A percentile compares a stretch with the other conserved stretches of the same genome.
These are phyloP conservation scores for Acanthamoeba lenticulata DNA, from an alignment of 208 protist genomes.

Conservation along the genomic window DNA sequence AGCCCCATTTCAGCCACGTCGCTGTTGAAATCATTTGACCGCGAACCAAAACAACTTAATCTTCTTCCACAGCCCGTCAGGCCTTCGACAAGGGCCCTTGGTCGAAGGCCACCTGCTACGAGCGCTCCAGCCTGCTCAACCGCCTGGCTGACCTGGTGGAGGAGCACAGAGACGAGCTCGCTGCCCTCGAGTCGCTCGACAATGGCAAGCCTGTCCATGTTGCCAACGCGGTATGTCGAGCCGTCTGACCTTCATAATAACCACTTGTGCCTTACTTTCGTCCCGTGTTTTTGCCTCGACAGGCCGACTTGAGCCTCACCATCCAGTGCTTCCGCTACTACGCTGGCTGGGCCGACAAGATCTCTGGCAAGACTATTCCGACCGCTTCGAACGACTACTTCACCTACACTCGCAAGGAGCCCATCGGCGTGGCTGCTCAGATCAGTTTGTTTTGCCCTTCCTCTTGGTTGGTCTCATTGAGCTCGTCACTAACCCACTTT, in stretches of 20 bases:
- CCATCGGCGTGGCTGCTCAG: slow-evolving; percentile 90
- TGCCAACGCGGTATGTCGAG: slow-evolving; percentile 71
- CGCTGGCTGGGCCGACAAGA: slow-evolving; percentile 92
- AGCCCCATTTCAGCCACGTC: not conserved
- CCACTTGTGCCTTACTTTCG: not conserved
- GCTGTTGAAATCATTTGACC: not conserved
- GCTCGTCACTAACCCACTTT: not conserved
- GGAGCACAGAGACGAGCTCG: slow-evolving; percentile 85
- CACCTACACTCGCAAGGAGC: slow-evolving; percentile 87
- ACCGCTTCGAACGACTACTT: slow-evolving; percentile 81
- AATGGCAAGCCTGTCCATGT: slow-evolving; percentile 91
- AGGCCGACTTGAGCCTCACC: slow-evolving; percentile 85
- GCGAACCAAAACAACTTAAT: too few species aligned
- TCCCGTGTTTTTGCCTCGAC: not conserved
- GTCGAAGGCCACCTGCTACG: slow-evolving; percentile 69
- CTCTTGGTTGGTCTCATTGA: not conserved
- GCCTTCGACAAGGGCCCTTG: slow-evolving; percentile 83
- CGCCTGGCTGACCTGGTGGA: slow-evolving; percentile 88
- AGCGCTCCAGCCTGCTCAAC: slow-evolving; percentile 78
- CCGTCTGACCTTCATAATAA: not conserved
- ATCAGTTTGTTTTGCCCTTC: slow-evolving; percentile 70
- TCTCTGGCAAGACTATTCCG: slow-evolving; percentile 88
- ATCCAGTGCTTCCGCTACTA: slow-evolving; percentile 90
- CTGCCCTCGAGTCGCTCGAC: slow-evolving; percentile 90
- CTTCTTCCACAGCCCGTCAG: slow-evolving; percentile 84